Percentiles rank a stretch among this genome's conserved stretches.
These are phyloP conservation scores for Pachysandra terminalis DNA, from an alignment of 164 flowering plant species.

Conservation along the genomic window DNA sequence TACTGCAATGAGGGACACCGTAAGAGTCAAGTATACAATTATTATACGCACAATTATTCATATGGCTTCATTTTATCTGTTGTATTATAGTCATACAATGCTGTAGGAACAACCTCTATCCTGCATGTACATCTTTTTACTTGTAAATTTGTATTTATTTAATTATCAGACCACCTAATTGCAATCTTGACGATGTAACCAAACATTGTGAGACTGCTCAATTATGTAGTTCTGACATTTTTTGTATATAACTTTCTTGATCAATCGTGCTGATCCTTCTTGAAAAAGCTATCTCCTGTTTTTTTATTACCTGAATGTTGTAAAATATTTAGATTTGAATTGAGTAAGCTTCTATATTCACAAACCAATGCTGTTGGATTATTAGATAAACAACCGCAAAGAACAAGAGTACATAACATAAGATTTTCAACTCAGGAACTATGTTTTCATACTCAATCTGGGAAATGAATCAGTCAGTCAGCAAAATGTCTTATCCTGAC, in stretches of 20 bases:
- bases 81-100: neutral
- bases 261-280: neutral
- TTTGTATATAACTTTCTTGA: neutral
- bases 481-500: no score
- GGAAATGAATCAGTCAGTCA: no score
- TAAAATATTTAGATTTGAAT: neutral
- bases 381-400: no score
- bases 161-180: neutral
- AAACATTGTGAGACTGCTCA: neutral
- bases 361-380: neutral
- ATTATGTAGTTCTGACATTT: neutral
- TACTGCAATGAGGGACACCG: neutral
- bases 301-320: neutral
- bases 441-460: no score
- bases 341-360: neutral
- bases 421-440: no score
- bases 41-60: neutral
- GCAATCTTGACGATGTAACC: neutral
- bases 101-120: neutral
- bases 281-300: neutral
- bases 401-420: no score
- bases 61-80: neutral
- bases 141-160: neutral
- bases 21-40: neutral
- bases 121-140: neutral